These are phyloP conservation scores for Suillus cothurnatus DNA, from an alignment of 768 basidiomycete species.

Conservation along the genomic window DNA sequence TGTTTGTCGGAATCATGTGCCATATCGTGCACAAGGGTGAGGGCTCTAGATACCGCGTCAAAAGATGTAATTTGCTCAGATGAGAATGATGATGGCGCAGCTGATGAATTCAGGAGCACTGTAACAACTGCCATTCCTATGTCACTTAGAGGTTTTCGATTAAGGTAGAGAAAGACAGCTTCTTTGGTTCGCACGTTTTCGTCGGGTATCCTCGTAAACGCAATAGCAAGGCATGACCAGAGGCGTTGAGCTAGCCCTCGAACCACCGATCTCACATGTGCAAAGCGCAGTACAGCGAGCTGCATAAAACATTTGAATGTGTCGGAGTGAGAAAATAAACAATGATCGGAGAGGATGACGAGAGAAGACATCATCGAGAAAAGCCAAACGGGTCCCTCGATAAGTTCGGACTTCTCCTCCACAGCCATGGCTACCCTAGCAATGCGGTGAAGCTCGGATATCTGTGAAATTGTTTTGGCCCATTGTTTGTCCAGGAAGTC, in stretches of 20 bases:
- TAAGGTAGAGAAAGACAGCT: constrained; percentile 44
- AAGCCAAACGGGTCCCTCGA: constrained; percentile 45
- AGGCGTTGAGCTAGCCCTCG: constrained; percentile 43
- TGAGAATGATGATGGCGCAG: constrained; percentile 3
- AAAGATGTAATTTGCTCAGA: constrained; percentile 14
- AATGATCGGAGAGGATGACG: constrained; percentile 46
- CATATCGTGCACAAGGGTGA: constrained; percentile 44
- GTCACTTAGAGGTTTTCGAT: constrained; percentile 48
- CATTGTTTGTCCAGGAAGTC: constrained; percentile 26
- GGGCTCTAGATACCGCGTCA: constrained; percentile 34
- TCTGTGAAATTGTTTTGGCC: not conserved
- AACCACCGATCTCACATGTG: constrained; percentile 38
- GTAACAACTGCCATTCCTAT: constrained; percentile 45
- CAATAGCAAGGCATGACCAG: constrained; percentile 62
- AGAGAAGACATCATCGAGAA: constrained; percentile 46
- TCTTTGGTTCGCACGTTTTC: constrained; percentile 32
- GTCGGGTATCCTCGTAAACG: constrained; percentile 45
- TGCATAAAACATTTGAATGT: constrained; percentile 42
- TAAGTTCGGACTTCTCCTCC: constrained; percentile 19
- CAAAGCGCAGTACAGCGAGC: constrained; percentile 34
- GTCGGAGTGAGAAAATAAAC: constrained; percentile 43
- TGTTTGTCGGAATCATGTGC: constrained; percentile 24
- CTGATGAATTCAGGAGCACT: constrained; percentile 36
- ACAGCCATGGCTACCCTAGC: constrained; percentile 32
- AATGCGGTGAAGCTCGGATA: constrained; percentile 25